Evolutionary conservation across 257 asterid species (phyloP), one percentile per base, ranked within the genome.

Genomic region (Gentiana dahurica): DNA sequence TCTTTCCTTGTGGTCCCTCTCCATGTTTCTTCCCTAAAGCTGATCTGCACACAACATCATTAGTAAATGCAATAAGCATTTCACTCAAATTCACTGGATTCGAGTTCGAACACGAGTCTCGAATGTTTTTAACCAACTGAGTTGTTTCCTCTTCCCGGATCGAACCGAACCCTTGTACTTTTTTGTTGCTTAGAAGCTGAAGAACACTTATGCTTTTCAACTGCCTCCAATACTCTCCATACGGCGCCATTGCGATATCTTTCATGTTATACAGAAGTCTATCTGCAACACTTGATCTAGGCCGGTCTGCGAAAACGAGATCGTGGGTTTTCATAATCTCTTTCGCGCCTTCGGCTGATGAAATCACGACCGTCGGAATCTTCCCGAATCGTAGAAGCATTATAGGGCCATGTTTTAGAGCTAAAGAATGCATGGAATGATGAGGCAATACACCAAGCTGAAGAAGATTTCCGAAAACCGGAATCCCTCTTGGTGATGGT

Each of bases 181-280:
- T 58, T 37, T 65, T 79, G 68, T 57, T 60, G 37, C 79, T 79
- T 34, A 82, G 62, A 5, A 82, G 76, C 12, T 82, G 83, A 34
- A 73, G 67, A 6, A 81, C 77, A 8, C 74, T 62, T 6, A 81
- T 51, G 65, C 79, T 66, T 46, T 70, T 60, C 9, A 68, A 34
- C 33, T 72, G 65, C 60, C 80, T 75, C 82, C 79, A 82, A 5
- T 74, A 71, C 35, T 77, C 80, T 0, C 83, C 77, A 39, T 82
- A 73, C 0, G 82, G 75, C 0, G 76, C 36, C 4, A 69, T 33
- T 0, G 67, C 70, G 0, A 79, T 57, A 49, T 77, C 90, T 33
- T 12, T 72, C 1, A 49, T 3, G 38, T 61, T 62, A 54, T 74
- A 71, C 0, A 61, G 0, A 0, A 82, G 61, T 57, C 46, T 63